Evolutionary conservation across 768 basidiomycete genomes (phyloP), one percentile per base, ranked within the genome.

Genomic region (Boletus rex-veris): DNA sequence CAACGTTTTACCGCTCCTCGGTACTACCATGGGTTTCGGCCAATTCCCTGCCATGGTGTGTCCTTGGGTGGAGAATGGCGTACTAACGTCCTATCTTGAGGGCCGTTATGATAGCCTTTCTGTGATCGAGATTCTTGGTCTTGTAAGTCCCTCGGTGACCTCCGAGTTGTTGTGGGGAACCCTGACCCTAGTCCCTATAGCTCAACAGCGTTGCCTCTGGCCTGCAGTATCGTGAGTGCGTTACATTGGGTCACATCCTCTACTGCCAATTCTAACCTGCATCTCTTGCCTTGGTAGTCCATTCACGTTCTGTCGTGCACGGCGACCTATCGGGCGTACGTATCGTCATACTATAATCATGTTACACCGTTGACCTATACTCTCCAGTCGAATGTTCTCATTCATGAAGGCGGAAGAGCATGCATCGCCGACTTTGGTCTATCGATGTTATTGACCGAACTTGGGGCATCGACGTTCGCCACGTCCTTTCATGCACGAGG

Each of bases 241-340:
- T 1, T 28, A 28, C 26, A 2, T 26, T 28, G 26, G 1, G 8
- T n/a, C 6, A 4, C 6, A 0, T 19, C 16, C 3, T 4, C 24
- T 12, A 16, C 18, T 4, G 19, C 10, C 28, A 16, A 26, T 21
- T 8, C 12, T 15, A 38, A 18, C 5, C n/a, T 8, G 31, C 39
- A 5, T 28, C 7, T 8, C 4, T 8, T 26, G 7, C 14, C 26
- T 8, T 26, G 26, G 26, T 8, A 61, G 63, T 64, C 11, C 63
- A 64, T 21, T 58, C 62, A 3, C 31, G 28, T 12, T 64, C 39
- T 36, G 16, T 64, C 33, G 49, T 62, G 31, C 63, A 64, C 24
- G 60, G 63, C 0, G 55, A 64, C 12, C 47, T 64, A 24, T 62
- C 63, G 5, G 63, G 58, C 9, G 59, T 62, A 38, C 16, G 63